A percentile compares a stretch with the other conserved stretches of the same genome.
Evolutionary conservation across 495 filamentous ascomycete genomes (phyloP).

Genomic region (Tetracladium setigerum): DNA sequence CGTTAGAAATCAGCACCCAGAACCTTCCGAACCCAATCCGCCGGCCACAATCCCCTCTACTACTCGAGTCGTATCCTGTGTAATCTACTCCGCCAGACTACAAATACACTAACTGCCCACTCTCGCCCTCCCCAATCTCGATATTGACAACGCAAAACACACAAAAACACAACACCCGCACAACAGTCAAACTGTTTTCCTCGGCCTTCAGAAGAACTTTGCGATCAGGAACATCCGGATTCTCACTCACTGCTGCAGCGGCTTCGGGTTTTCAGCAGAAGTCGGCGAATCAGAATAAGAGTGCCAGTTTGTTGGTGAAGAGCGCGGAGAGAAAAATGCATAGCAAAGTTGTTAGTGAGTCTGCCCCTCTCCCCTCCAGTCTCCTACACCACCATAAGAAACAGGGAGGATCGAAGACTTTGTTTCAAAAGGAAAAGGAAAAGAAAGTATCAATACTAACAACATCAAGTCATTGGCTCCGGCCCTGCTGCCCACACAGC

Average conservation of each 20-base stretch:
- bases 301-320: slow-evolving; percentile 28
- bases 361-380: background rate
- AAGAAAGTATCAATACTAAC: slow-evolving; percentile 21
- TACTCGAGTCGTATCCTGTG: too few relatives aligned
- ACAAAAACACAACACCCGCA: slow-evolving; percentile 2
- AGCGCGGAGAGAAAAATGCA: slow-evolving; percentile 49
- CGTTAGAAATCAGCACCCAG: too few relatives aligned
- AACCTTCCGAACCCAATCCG: too few relatives aligned
- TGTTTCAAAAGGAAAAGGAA: background rate
- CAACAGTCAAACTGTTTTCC: slow-evolving; percentile 77
- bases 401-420: background rate
- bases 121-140: slow-evolving; percentile 1
- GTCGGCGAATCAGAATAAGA: slow-evolving; percentile 31
- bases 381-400: too few relatives aligned
- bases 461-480: slow-evolving; percentile 60
- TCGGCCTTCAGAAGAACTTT: slow-evolving; percentile 51
- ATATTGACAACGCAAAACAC: background rate
- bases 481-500: slow-evolving; percentile 97
- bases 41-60: too few relatives aligned
- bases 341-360: slow-evolving; percentile 71
- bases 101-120: background rate
- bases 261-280: slow-evolving; percentile 46
- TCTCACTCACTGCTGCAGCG: slow-evolving; percentile 54
- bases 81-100: background rate
- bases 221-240: slow-evolving; percentile 51